phyloP scores from a whole-genome alignment of 2,329 filamentous ascomycete genomes.

The Lanzia echinophila region DNA sequence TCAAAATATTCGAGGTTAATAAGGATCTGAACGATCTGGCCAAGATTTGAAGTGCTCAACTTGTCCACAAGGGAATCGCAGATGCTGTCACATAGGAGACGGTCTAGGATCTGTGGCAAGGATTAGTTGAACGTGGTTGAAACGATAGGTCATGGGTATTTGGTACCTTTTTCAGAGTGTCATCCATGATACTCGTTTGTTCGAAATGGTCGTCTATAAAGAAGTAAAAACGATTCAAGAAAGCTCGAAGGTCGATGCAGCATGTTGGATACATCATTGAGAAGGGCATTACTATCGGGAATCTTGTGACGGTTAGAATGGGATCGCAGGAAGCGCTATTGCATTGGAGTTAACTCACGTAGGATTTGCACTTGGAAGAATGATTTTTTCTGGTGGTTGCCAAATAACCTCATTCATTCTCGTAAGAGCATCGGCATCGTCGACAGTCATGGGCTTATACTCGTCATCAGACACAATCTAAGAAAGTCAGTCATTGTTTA shows the following conservation, averaged over 20 bases:
- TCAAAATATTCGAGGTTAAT: constrained; percentile 98
- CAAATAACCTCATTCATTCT: constrained; percentile 95
- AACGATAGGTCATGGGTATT: constrained; percentile 6
- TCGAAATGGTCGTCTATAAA: constrained; percentile 96
- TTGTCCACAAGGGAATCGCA: constrained; percentile 85
- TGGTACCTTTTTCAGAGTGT: constrained; percentile 70
- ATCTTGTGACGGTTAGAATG: constrained; percentile 42
- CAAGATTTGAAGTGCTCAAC: constrained; percentile 85
- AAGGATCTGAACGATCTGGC: constrained; percentile 96
- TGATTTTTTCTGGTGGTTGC: constrained; percentile 87
- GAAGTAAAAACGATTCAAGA: constrained; percentile 96
- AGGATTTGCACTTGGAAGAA: constrained; percentile 60
- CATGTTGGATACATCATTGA: constrained; percentile 98
- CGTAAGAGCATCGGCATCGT: constrained; percentile 82
- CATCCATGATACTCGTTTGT: constrained; percentile 82
- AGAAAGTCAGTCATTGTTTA: constrained; percentile 11
- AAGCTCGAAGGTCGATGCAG: constrained; percentile 96
- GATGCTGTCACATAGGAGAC: constrained; percentile 87
- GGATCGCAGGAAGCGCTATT: neutral
- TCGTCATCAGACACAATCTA: constrained; percentile 83
- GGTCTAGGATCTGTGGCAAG: constrained; percentile 67
- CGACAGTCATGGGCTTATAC: constrained; percentile 99
- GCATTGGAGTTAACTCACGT: constrained; percentile 38
- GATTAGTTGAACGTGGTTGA: neutral
- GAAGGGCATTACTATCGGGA: constrained; percentile 93